Base-by-base conservation (phyloP, 2,329 filamentous ascomycete genomes). In the Trichophyton schoenleinii region DNA sequence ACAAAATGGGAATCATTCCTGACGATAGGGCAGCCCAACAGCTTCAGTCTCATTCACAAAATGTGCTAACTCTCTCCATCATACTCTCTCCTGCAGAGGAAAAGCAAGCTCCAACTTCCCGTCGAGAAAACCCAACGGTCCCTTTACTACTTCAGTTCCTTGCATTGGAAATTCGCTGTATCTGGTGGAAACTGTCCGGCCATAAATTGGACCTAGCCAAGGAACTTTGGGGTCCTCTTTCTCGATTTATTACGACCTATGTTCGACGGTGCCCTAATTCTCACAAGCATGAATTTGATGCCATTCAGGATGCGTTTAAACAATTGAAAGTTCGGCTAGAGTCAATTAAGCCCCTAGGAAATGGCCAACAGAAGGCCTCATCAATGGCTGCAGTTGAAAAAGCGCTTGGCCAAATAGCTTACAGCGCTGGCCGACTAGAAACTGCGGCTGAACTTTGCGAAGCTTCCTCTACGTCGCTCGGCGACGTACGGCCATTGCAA, bases 181-280 rank as follows among this genome's bases (percentile, higher is more conserved):
- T 72, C 62, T 74, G 74, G 41, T 79, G 77, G 77, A 72, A 72
- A 44, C 53, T 77, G 7, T 70, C 73, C 3, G 70, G 71, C 2
- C 76, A 78, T 64, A 61, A 70, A n/a, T 73, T 71, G 20, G 72
- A 79, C 41, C 68, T 73, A 49, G 67, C 63, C 3, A 73, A 71
- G 60, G 78, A 80, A 58, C 66, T 79, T 49, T 75, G 74, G 66
- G 71, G 74, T 52, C 77, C 76, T 34, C 69, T 79, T 58, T 66
- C 71, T 38, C 71, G 72, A 13, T 78, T 73, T 48, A 66, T 78
- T 25, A 71, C 69, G 2, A 64, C 61, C 28, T 77, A 75, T 60
- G 67, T 68, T 28, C 68, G 73, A 44, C 69, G 70, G 20, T 73
- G 68, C 57, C 69, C 70, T 18, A 64, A 63, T 15, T 68, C 73